Base-by-base conservation (phyloP, 2,329 filamentous ascomycete genomes). In the Keithomyces neogunnii region DNA sequence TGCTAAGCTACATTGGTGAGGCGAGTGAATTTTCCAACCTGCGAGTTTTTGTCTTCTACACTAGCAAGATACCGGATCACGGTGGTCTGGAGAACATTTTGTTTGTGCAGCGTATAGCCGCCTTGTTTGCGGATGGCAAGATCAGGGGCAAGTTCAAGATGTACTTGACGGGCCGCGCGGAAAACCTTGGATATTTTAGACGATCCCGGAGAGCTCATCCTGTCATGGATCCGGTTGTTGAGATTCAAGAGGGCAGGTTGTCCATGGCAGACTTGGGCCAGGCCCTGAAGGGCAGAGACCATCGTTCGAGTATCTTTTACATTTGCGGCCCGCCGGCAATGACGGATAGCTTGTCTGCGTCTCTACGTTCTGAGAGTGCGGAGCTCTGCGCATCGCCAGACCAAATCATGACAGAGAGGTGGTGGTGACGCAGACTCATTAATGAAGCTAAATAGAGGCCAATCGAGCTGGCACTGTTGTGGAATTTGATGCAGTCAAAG, bases 271-370 rank as follows among this genome's bases (percentile, higher is more conserved):
- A 81, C 56, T 55, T 81, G 3, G 58, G 61, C 19, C 13, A 8
- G 26, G 13, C 4, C 5, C 38, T 39, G 5, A 61, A 62, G 1
- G 73, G 69, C 0, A 52, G 78, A 1, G 66, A 66, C 13, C 39
- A 66, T 3, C 50, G 62, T 1, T 64, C 67, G 2, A 73, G 74
- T 0, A 70, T 84, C 3, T 79, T 81, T 10, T 89, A 88, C 63
- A 67, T 89, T 0, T 89, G 86, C 60, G 85, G 85, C 1, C 77
- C 84, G 11, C 82, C 82, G 9, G 58, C 59, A 3, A 88, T 88
- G 85, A 88, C 84, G 1, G 86, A 89, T 62, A 73, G 77, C 47
- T 75, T 86, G 57, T 80, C 85, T 1, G 66, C 69, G 26, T 66
- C 75, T 26, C 59, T 80, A 7, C 71, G 65, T 3, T 62, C 66